These are phyloP conservation scores for Aspergillus carlsbadensis DNA, from an alignment of 495 filamentous ascomycete species.

Conservation along the genomic window DNA sequence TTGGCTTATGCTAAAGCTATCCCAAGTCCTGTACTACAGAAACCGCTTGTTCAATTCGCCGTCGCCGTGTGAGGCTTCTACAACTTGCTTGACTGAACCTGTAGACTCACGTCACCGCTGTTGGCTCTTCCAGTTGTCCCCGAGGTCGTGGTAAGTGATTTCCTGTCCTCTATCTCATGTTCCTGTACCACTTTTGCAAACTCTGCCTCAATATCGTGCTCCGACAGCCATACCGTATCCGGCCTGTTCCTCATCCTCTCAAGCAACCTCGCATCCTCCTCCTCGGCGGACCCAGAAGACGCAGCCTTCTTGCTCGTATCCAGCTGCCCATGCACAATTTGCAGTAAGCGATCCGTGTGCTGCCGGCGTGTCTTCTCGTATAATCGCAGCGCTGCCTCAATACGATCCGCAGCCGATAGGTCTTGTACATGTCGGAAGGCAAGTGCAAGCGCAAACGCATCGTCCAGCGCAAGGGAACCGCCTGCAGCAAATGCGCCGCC, in stretches of 20 bases:
- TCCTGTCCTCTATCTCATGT: too few relatives aligned
- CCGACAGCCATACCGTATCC: constrained; percentile 44
- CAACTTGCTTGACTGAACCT: too few relatives aligned
- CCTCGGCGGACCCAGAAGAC: constrained; percentile 14
- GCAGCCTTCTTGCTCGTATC: constrained; percentile 16
- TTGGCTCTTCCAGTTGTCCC: too few relatives aligned
- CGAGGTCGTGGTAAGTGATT: too few relatives aligned
- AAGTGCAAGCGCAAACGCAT: constrained; percentile 35
- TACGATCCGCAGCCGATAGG: background rate
- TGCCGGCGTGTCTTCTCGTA: constrained; percentile 43
- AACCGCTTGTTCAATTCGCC: too few relatives aligned
- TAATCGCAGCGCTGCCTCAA: constrained; percentile 31
- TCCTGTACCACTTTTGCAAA: constrained; percentile 21
- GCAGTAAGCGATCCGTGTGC: constrained; percentile 40
- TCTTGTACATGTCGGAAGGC: constrained; percentile 25
- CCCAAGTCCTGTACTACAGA: too few relatives aligned
- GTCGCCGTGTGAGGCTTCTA: too few relatives aligned
- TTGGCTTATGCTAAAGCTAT: too few relatives aligned
- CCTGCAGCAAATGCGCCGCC: constrained; percentile 51
- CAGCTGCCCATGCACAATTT: constrained; percentile 39
- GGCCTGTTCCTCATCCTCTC: constrained; percentile 34
- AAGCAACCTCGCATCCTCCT: constrained; percentile 41
- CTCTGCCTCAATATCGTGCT: constrained; percentile 45
- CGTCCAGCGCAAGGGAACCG: constrained; percentile 51
- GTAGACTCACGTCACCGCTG: too few relatives aligned